A percentile compares a stretch with the other conserved stretches of the same genome.
phyloP scores from a whole-genome alignment of 1,284 basidiomycete species.

The Taiwanofungus camphoratus region DNA sequence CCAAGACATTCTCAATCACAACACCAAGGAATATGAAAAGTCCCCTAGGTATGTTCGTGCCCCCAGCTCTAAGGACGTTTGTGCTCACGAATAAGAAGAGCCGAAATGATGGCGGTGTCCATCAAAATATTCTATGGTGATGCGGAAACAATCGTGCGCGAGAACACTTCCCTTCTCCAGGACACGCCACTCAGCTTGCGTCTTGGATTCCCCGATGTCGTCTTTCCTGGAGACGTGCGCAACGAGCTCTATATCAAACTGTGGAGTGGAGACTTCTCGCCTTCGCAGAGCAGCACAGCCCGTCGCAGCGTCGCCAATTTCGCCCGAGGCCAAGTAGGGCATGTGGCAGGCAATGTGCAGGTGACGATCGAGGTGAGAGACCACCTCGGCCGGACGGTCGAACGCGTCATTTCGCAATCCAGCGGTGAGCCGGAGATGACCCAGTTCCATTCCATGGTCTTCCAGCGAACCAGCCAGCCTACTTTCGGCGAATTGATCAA shows the following conservation, averaged over 20 bases:
- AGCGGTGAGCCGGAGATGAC: slow-evolving; percentile 79
- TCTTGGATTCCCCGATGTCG: slow-evolving; percentile 96
- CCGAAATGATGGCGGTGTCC: slow-evolving; percentile 85
- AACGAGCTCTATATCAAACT: slow-evolving; percentile 96
- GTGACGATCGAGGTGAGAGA: slow-evolving; percentile 88
- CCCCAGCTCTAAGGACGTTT: too few relatives aligned
- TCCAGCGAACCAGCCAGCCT: slow-evolving; percentile 78
- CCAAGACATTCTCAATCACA: slow-evolving; percentile 86
- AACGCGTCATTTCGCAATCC: slow-evolving; percentile 77
- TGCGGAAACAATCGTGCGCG: slow-evolving; percentile 66
- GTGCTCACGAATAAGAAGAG: too few relatives aligned
- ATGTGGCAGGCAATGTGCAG: slow-evolving; percentile 72
- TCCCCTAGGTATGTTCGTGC: slow-evolving; percentile 64
- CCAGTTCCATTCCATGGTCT: slow-evolving; percentile 87
- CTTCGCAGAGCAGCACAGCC: slow-evolving; percentile 41
- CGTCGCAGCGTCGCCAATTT: slow-evolving; percentile 62
- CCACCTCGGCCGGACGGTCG: slow-evolving; percentile 66
- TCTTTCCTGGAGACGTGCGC: slow-evolving; percentile 87
- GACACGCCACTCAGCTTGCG: slow-evolving; percentile 80
- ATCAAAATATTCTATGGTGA: slow-evolving; percentile 87
- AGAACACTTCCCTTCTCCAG: slow-evolving; percentile 84
- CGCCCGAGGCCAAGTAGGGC: slow-evolving; percentile 48
- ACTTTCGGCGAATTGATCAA: slow-evolving; percentile 95
- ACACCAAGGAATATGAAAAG: slow-evolving; percentile 79
- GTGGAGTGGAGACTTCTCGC: slow-evolving; percentile 82